Conservation (phyloP, 2,329 filamentous ascomycete species). For the Calonectria leucothoes region DNA sequence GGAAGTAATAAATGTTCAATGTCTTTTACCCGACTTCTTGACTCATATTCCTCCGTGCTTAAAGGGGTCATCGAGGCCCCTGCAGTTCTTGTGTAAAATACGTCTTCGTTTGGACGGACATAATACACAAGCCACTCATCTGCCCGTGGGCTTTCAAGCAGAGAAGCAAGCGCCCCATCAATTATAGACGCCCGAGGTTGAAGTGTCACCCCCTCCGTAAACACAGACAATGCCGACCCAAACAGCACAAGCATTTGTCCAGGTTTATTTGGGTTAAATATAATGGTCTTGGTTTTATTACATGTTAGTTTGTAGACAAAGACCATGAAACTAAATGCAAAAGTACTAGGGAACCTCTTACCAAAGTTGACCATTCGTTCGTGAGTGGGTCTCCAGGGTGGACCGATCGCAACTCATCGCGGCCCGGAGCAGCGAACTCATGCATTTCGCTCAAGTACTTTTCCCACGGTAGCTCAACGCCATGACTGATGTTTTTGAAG, state of each 20-base stretch:
- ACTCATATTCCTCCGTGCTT: background rate
- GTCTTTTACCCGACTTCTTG: background rate
- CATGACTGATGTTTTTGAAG: background rate
- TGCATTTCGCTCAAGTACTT: background rate
- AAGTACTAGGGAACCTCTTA: too few species aligned
- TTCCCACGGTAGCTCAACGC: background rate
- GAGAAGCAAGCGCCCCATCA: too few species aligned
- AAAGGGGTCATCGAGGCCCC: background rate
- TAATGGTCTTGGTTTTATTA: too few species aligned
- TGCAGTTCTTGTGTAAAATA: background rate
- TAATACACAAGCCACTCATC: background rate
- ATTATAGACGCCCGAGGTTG: background rate
- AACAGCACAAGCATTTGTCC: background rate
- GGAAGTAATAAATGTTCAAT: too few species aligned
- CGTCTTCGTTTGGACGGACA: background rate
- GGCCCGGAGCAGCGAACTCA: background rate
- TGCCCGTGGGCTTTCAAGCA: background rate
- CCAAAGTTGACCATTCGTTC: background rate
- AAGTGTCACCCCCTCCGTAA: background rate
- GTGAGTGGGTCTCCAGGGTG: background rate
- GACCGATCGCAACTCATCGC: background rate
- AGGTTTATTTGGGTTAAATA: background rate
- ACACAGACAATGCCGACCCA: background rate
- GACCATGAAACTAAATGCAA: too few species aligned
- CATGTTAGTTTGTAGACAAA: too few species aligned